Conservation (phyloP, 257 asterid species). For the Jasminum sambac region DNA sequence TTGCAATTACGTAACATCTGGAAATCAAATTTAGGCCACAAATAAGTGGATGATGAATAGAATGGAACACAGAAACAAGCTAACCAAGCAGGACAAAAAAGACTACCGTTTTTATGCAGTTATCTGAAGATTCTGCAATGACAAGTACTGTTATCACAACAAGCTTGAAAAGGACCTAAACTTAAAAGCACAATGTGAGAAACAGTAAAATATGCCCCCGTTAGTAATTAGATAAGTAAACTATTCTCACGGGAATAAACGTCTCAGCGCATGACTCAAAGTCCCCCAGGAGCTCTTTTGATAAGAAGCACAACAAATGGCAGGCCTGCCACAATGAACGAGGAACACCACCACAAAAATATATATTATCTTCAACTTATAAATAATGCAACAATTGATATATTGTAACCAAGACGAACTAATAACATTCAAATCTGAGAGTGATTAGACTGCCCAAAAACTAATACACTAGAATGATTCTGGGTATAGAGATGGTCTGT, state of each 20-base stretch:
- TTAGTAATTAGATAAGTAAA: conserved; percentile 22
- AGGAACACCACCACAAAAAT: conserved; percentile 19
- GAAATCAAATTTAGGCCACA: conserved; percentile 24
- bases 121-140: conserved; percentile 98
- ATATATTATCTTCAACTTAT: conserved; percentile 14
- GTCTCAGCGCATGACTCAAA: conserved; percentile 95
- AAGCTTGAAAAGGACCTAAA: conserved; percentile 99
- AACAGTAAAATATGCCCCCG: conserved; percentile 22
- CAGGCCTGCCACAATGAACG: conserved; percentile 59
- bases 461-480: conserved; percentile 5
- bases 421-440: neutral
- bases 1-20: conserved; percentile 98
- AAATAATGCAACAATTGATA: conserved; percentile 9
- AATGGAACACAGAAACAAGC: conserved; percentile 17
- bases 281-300: conserved; percentile 97
- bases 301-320: conserved; percentile 75
- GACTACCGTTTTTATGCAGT: conserved; percentile 95
- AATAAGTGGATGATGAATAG: conserved; percentile 19
- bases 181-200: conserved; percentile 41
- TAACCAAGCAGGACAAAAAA: conserved; percentile 13
- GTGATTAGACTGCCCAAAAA: conserved; percentile 9
- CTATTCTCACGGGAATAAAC: conserved; percentile 88
- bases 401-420: neutral
- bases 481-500: neutral
- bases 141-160: conserved; percentile 98